Conservation (phyloP, 2,329 filamentous ascomycete species). For the Ophiostoma ips region DNA sequence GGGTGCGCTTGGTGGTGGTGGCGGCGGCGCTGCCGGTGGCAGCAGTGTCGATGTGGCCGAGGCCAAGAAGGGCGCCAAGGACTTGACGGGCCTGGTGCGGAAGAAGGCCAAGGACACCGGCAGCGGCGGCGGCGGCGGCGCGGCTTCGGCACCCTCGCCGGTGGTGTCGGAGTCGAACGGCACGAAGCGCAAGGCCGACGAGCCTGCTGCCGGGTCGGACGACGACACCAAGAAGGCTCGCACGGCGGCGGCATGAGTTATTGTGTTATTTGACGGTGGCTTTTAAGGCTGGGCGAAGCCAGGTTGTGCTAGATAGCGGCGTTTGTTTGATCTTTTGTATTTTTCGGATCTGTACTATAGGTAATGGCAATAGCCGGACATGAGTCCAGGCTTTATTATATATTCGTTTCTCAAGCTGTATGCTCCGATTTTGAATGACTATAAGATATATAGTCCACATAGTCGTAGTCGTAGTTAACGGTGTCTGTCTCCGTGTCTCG, state of each 20-base stretch:
- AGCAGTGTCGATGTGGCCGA: conserved; percentile 29
- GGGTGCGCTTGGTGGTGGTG: conserved; percentile 28
- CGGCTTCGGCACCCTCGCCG: conserved; percentile 16
- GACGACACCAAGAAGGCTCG: conserved; percentile 24
- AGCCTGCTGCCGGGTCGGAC: conserved; percentile 17
- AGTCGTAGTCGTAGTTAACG: no score
- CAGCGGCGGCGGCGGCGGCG: conserved; percentile 15
- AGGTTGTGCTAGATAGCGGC: neutral
- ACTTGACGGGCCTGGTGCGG: conserved; percentile 60
- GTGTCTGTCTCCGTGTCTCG: no score
- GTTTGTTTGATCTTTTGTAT: neutral
- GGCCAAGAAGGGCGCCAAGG: conserved; percentile 59
- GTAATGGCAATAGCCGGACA: no score
- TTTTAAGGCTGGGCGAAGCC: neutral
- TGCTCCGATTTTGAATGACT: no score
- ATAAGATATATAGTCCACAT: no score
- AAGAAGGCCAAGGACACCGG: conserved; percentile 37
- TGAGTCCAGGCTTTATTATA: no score
- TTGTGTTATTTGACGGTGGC: neutral
- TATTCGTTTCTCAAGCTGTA: no score
- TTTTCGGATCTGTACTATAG: neutral
- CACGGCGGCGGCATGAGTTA: conserved; percentile 6
- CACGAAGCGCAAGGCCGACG: conserved; percentile 30
- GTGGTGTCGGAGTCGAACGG: conserved; percentile 20
- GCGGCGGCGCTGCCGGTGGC: conserved; percentile 36